Evolutionary conservation across 2,329 filamentous ascomycete genomes (phyloP).

Genomic region (Epicoccum sorghinum): DNA sequence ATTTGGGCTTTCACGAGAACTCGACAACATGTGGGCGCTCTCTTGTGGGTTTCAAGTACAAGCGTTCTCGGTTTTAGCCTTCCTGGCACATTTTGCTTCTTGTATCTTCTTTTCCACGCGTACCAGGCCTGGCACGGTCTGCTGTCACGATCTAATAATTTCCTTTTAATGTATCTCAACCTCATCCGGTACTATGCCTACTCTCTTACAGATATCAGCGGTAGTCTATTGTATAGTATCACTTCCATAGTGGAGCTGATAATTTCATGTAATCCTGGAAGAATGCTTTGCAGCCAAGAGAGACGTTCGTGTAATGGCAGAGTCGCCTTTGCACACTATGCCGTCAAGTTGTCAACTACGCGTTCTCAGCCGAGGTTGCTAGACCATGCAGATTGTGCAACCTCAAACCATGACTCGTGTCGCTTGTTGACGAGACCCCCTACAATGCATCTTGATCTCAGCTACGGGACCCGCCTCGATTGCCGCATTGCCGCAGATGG

Average conservation of each 20-base stretch:
- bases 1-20: conserved; percentile 31
- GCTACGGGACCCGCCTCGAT: conserved; percentile 11
- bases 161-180: conserved; percentile 17
- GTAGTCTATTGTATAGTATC: conserved; percentile 24
- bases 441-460: not conserved
- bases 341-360: not conserved
- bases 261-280: conserved; percentile 31
- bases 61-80: conserved; percentile 24
- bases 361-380: not conserved
- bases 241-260: conserved; percentile 19
- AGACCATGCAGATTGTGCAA: not conserved
- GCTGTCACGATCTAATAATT: conserved; percentile 27
- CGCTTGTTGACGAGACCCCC: not conserved
- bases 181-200: conserved; percentile 30
- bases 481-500: conserved; percentile 4
- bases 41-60: not conserved
- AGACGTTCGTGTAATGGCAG: conserved; percentile 20
- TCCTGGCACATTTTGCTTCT: conserved; percentile 22
- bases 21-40: conserved; percentile 21
- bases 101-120: conserved; percentile 22
- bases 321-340: not conserved
- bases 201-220: conserved; percentile 11
- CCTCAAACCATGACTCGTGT: not conserved
- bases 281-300: conserved; percentile 36
- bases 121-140: conserved; percentile 24